Evolutionary conservation across 2,329 filamentous ascomycete genomes (phyloP), one percentile per base, ranked within the genome.

Genomic region (Claviceps monticola): DNA sequence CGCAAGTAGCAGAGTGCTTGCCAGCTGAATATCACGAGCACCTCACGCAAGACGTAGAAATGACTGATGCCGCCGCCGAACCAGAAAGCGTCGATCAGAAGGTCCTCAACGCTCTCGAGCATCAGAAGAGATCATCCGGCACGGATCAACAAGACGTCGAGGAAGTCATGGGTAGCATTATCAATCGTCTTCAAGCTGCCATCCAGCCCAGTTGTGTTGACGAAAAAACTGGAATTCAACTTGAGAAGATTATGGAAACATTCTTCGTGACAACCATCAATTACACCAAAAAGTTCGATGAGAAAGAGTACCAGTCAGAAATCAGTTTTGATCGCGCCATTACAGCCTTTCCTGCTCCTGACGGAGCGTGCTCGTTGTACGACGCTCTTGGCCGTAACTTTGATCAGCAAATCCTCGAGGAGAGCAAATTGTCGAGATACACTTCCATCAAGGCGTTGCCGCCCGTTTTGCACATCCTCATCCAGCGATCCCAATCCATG

Each of bases 81-180:
- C 48, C 58, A 13, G 62, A 66, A 48, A 68, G 68, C 3, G 59
- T 78, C 13, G 72, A 77, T 21, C 63, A 74, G 48, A 71, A 71
- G 50, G 71, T 77, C 9, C 66, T 65, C 46, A 69, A 61, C 51
- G 74, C 67, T 5, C 68, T 71, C 26, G 74, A 71, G 59, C 70
- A 68, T 59, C 71, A 69, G 61, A 70, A 70, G 51, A 56, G 71
- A 60, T 69, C 68, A 36, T 73, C 72, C 9, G 75, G 75, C 2
- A 79, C 75, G 0, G 74, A 88, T 37, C 93, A 98, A 62, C 90
- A 98, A 68, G 93, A 98, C 67, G 91, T 96, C 4, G 89, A 89
- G 13, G 93, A 98, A 67, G 91, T 96, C 46, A 90, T 96, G 71
- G 88, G 88, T 53, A 93, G 91, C 60, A 86, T 95, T 26, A 80